Base-by-base conservation (phyloP, 495 filamentous ascomycete species). In the Lasiosphaeria hispida region DNA sequence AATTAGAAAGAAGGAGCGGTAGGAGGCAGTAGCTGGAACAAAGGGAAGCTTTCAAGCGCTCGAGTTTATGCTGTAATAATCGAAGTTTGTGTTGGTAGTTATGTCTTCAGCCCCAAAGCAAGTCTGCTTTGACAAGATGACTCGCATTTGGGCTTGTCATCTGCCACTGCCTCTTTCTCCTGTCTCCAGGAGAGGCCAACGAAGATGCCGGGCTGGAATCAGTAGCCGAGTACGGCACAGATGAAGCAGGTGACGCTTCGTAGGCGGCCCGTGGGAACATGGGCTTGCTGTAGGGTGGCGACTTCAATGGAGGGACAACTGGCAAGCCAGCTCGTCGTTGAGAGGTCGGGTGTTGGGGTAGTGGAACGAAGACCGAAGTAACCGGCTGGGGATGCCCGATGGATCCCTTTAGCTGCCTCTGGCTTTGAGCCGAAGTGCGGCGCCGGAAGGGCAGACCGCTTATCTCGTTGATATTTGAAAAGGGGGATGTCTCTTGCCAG, bases 401-500 rank as follows among this genome's bases (percentile, higher is more conserved):
- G 1, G 49, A 52, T 4, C 23, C 23, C 35, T 52, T 15, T 3
- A 40, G 49, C 1, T 36, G 49, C 10, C 35, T 38, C n/a, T 10
- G 49, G 9, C 38, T 14, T 9, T 17, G 15, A 35, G 35, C 17
- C 10, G 9, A n/a, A 7, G n/a, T 33, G 1, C 30, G 49, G 11
- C 37, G 37, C 37, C 18, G 17, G 10, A 48, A 45, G 33, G 48
- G 53, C 35, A 53, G 62, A 18, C 39, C 50, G 37, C 17, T 43
- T 19, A 39, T 23, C 1, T 13, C 45, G n/a, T 47, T 33, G n/a
- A 34, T n/a, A 14, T 19, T 40, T 10, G 53, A 17, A 14, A 63
- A 48, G 9, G 68, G 65, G 11, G 70, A 68, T 1, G 70, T 73
- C 6, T 59, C 52, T 3, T 60, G 58, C 70, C 70, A 73, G 1